These are phyloP conservation scores for Aspergillus neotritici DNA, from an alignment of 2,329 filamentous ascomycete species.

Conservation along the genomic window DNA sequence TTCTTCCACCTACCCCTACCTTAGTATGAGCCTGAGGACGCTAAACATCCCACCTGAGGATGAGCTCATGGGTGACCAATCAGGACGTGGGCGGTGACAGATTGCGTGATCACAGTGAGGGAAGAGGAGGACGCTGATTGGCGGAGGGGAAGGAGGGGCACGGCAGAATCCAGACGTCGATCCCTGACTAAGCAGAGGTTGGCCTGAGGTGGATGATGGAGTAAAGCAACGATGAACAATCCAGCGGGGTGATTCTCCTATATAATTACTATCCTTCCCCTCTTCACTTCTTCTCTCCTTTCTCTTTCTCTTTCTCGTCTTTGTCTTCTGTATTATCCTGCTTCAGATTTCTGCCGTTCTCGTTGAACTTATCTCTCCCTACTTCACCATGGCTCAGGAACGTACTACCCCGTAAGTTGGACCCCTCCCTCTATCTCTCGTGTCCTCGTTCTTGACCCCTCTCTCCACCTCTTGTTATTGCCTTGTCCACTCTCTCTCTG, in stretches of 20 bases:
- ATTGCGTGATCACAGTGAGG: slow-evolving; percentile 33
- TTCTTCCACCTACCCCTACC: too few species aligned
- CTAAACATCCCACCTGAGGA: slow-evolving; percentile 24
- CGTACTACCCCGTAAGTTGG: slow-evolving; percentile 40
- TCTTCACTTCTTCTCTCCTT: slow-evolving; percentile 4
- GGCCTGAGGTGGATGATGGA: background rate
- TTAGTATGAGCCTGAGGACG: background rate
- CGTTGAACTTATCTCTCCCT: background rate
- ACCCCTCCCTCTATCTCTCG: background rate
- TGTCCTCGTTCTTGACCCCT: too few species aligned
- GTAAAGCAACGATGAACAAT: background rate
- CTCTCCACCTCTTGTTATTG: slow-evolving; percentile 1
- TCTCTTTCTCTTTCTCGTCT: slow-evolving; percentile 5
- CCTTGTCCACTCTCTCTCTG: background rate
- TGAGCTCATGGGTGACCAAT: slow-evolving; percentile 24
- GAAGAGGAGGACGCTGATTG: slow-evolving; percentile 13
- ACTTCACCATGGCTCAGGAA: slow-evolving; percentile 38
- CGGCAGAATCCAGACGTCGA: slow-evolving; percentile 11
- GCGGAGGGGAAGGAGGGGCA: slow-evolving; percentile 11
- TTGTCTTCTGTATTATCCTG: background rate
- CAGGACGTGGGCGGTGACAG: slow-evolving; percentile 18
- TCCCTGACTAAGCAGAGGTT: background rate
- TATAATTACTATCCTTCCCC: slow-evolving; percentile 7
- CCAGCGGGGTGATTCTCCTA: slow-evolving; percentile 10
- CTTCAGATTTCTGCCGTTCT: slow-evolving; percentile 3